Conservation (phyloP, 2,329 filamentous ascomycete genomes). For the Nothopassalora personata region DNA sequence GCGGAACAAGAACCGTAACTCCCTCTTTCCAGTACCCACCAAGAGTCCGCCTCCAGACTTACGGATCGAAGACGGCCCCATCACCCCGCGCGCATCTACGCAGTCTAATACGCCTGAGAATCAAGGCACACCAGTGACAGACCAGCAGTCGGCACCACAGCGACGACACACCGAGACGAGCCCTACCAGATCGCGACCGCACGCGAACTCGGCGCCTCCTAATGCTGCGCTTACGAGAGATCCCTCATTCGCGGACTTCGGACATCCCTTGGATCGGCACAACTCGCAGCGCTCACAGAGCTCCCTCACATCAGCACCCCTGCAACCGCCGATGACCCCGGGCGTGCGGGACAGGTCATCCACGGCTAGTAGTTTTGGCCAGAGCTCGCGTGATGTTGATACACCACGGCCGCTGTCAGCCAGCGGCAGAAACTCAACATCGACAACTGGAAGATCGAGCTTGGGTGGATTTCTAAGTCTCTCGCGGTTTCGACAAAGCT, state of each 20-base stretch:
- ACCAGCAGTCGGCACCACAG: slow-evolving; percentile 16
- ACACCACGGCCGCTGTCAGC: slow-evolving; percentile 55
- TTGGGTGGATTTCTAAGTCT: slow-evolving; percentile 84
- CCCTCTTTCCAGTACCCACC: slow-evolving; percentile 84
- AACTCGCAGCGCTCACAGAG: slow-evolving; percentile 60
- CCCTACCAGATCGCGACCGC: slow-evolving; percentile 19
- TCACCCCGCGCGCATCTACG: slow-evolving; percentile 35
- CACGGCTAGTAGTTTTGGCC: slow-evolving; percentile 77
- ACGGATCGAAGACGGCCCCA: slow-evolving; percentile 35
- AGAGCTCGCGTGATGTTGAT: slow-evolving; percentile 65
- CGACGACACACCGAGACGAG: slow-evolving; percentile 27
- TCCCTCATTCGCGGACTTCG: slow-evolving; percentile 43
- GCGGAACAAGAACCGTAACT: slow-evolving; percentile 67
- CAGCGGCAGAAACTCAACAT: slow-evolving; percentile 67
- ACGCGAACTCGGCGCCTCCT: slow-evolving; percentile 25
- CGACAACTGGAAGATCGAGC: slow-evolving; percentile 80
- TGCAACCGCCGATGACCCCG: slow-evolving; percentile 55
- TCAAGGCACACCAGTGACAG: slow-evolving; percentile 16
- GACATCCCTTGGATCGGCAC: slow-evolving; percentile 50
- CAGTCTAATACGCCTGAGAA: slow-evolving; percentile 23
- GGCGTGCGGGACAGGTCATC: slow-evolving; percentile 73
- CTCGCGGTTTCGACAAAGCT: slow-evolving; percentile 72
- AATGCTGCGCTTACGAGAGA: slow-evolving; percentile 48
- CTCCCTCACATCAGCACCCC: slow-evolving; percentile 55
- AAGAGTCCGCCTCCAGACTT: slow-evolving; percentile 53